Base-by-base conservation (phyloP, 2,329 filamentous ascomycete genomes). In the Coniochaeta ligniaria region DNA sequence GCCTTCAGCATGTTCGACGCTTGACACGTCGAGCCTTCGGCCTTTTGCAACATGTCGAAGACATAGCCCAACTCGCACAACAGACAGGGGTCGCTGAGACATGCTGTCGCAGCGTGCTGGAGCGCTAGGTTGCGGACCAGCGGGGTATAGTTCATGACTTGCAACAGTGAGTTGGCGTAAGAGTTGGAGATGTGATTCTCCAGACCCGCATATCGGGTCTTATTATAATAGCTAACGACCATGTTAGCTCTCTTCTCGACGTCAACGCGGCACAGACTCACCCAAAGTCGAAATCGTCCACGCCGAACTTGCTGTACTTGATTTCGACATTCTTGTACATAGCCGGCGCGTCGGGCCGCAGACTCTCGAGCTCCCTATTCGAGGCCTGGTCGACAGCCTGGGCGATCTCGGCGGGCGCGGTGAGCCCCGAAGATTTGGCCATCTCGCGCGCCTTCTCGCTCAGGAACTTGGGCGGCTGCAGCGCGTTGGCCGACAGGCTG, bases 201-300 rank as follows among this genome's bases (percentile, higher is more conserved):
- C 43, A 99, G 79, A 0, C 95, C 95, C 11, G 95, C 96, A 70
- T 92, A 96, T 26, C 79, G 81, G 1, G 96, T 98, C 71, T 91
- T 92, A 75, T 99, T 99, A 80, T 96, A 99, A 73, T 91, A 98
- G 61, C 91, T 65, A 14, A 2, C 7, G 8, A 6, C n/a, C 31
- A n/a, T 26, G 28, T 63, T n/a, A 63, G 59, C 60, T 22, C 24
- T 26, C 22, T 26, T 20, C 14, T 33, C n/a, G 3, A 52, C 14
- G 14, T 17, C 6, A 16, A 20, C 14, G 17, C 14, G 5, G 36
- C 6, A 8, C 3, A 31, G 2, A 75, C 85, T 68, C 77, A 91
- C 87, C 90, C 89, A 75, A 99, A 99, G 73, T 99, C 95, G 72
- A 99, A 99, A 73, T 99, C 96, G 69, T 98, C 94, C n/a, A 99